Evolutionary conservation across 805 yeast genomes (phyloP).

Genomic region (Tetrapisispora nanseiensis): DNA sequence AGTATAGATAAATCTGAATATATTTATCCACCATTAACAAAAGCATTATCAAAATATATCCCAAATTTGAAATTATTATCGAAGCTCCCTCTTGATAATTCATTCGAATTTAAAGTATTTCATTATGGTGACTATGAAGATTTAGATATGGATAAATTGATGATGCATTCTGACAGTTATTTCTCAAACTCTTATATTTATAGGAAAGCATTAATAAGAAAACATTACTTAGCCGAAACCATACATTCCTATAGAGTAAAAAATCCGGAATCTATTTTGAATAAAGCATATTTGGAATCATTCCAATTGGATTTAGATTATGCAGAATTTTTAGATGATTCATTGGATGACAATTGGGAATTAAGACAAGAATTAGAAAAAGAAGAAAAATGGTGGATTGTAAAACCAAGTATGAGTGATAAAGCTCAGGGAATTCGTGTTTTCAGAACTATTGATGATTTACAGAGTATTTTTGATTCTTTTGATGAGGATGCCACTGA

Average conservation of each 20-base stretch:
- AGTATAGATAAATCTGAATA: constrained; percentile 32
- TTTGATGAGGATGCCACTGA: constrained; percentile 73
- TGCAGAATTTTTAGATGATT: constrained; percentile 91
- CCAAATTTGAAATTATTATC: constrained; percentile 29
- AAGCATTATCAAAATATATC: constrained; percentile 25
- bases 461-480: constrained; percentile 74
- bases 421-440: constrained; percentile 91
- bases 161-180: constrained; percentile 36
- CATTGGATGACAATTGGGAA: constrained; percentile 87
- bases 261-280: constrained; percentile 56
- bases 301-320: constrained; percentile 82
- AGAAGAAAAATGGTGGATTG: constrained; percentile 52
- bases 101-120: constrained; percentile 34
- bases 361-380: constrained; percentile 64
- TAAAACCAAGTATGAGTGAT: constrained; percentile 96
- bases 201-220: constrained; percentile 83
- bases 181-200: constrained; percentile 72
- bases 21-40: constrained; percentile 32
- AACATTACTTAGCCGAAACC: constrained; percentile 80
- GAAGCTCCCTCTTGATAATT: constrained; percentile 12
- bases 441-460: constrained; percentile 65
- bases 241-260: constrained; percentile 67
- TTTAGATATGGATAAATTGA: constrained; percentile 56
- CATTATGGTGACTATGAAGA: constrained; percentile 91
- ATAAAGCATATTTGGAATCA: constrained; percentile 58